Evolutionary conservation across 2,329 filamentous ascomycete species (phyloP), one percentile per base, ranked within the genome.

Genomic region (Incumbomyces lentus): DNA sequence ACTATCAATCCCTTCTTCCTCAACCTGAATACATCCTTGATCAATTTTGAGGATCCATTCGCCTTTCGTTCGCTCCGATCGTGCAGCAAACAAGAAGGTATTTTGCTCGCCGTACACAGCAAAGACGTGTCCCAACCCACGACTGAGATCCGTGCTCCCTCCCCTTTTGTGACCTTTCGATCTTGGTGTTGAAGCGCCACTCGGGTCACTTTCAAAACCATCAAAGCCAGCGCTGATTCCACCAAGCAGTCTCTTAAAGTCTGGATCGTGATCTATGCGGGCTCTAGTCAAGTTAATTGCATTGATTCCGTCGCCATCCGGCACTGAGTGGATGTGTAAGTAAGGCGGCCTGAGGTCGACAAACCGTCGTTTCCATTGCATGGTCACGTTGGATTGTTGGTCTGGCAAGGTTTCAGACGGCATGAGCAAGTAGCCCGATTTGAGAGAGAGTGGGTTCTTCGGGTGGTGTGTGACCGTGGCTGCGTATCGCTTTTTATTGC

Each of bases 31-130:
- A 62, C 76, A 81, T 55, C 82, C 86, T 70, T 95, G 84, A 65
- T 98, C 92, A 57, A 98, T 87, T 59, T 84, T 83, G 64, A 93
- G 77, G 57, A 98, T 95, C 92, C 92, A 98, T 63, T 96, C 92
- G 57, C 89, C 82, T 72, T 95, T 95, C 64, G 95, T 89, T 40
- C 82, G 76, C 68, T 95, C 90, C 58, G 81, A 90, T 49, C 88
- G 76, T 18, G 88, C 86, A 12, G 88, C 86, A 64, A 98, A 96
- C 34, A 98, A 73, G 77, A 89, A 98, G 29, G 89, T 95, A 65
- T 95, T 95, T 63, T 92, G 84, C 49, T 84, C 86, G 35, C 86
- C 90, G 61, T 96, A 98, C 42, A 98, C 79, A 11, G 92, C 92
- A 73, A 95, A 98, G 34, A 96, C 85, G 54, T 84, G 83, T 3